Evolutionary conservation across 148 eudicot genomes (phyloP), one percentile per base, ranked within the genome.

Genomic region (Camellia sinensis): DNA sequence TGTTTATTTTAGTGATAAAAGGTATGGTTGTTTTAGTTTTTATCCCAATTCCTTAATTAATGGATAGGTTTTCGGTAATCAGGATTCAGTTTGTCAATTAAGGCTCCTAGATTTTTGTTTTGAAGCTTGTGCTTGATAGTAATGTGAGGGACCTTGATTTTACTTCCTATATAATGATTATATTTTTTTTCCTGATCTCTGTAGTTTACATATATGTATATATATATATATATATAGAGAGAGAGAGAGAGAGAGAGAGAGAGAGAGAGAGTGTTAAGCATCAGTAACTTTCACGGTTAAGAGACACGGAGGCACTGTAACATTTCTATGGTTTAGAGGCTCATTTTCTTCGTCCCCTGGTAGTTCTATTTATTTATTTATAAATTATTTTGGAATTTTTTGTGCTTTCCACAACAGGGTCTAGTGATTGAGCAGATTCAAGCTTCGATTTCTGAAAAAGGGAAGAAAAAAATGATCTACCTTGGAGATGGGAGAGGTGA

Each of bases 401-500:
- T 59, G 56, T 60, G 9, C 66, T 52, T 62, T 63, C 21, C 11
- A 66, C 75, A 62, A 71, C 64, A 95, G 98, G 98, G 98, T 54
- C 76, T 86, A 69, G 90, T 93, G 67, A 80, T 95, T 12, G 83
- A 85, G 79, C 82, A 52, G 53, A 82, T 90, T 57, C 92, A 82
- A 86, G 87, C 79, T 73, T 82, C 83, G 5, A 63, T 66, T 10
- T 46, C 66, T 71, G 78, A 86, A 60, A 75, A 73, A 3, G 84
- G 80, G 45, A 83, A 86, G 72, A 76, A 52, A 22, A 88, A 64
- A 69, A 78, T 88, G 40, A 89, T 95, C 77, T 95, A 95, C 68
- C 82, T 95, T 78, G 97, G 98, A 77, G 98, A 95, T 61, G 98
- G 98, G 43, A 71, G 80, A n/a, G 94, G 92, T 54, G 97, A 95